Base-by-base conservation (phyloP, 352 stramenopile genomes). In the Phytophthora megakarya region DNA sequence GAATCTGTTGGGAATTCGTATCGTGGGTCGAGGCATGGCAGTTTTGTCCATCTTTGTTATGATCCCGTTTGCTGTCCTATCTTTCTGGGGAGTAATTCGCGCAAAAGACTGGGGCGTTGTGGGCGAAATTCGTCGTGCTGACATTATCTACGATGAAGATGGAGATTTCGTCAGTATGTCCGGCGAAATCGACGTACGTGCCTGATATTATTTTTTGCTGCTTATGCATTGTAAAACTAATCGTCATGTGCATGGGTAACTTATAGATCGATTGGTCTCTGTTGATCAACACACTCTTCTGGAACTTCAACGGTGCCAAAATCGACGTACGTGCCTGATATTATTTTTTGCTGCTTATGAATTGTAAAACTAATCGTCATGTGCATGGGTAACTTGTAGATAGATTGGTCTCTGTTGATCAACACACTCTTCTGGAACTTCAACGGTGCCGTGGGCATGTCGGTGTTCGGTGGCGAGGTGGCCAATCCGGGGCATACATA, bases 381-480 rank as follows among this genome's bases (percentile, higher is more conserved):
- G 21, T 35, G 23, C 25, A 15, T 43, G 32, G n/a, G 4, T 21
- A 23, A 43, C 37, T 23, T 63, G 38, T 35, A 77, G 50, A 84
- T 85, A 54, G 58, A 96, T 22, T 98, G 89, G 88, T 75, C 86
- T 35, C 71, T 84, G 28, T 90, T 95, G 44, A 70, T 98, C 25
- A 98, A 98, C 61, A 98, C 97, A 44, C 76, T 98, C 19, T 98
- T 98, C 72, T 99, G 96, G 96, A 98, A 98, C 75, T 90, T 96
- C 47, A 98, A 97, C 67, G 93, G 87, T 15, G 97, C 92, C 56
- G 90, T 97, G 42, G 76, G 64, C 39, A 92, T 90, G 22, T 94
- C 88, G 10, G 84, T 83, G 1, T 98, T 97, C 61, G 90, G 89
- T 21, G 92, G 76, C 25, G 93, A 98, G 60, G 86, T 98, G 13